Evolutionary conservation across 768 basidiomycete genomes (phyloP).

Genomic region (Sporobolomyces pararoseus): DNA sequence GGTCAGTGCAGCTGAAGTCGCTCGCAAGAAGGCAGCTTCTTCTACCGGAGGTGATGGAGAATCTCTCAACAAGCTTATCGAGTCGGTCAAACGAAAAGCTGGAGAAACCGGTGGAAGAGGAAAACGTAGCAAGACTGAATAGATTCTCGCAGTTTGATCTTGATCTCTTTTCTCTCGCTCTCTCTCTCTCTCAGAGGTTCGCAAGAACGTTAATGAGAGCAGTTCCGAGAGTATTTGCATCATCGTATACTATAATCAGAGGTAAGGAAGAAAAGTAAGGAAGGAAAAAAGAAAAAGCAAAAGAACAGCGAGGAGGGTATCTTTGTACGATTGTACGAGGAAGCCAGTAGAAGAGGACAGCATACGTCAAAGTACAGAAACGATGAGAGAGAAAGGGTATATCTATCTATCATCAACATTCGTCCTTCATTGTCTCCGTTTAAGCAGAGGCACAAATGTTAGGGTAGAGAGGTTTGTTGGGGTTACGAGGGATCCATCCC

Average conservation of each 20-base stretch:
- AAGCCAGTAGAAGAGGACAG: no score
- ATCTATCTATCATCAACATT: no score
- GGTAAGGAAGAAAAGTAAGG: neutral
- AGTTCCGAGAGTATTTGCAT: neutral
- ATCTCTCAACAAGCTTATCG: conserved; percentile 65
- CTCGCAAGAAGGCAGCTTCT: conserved; percentile 11
- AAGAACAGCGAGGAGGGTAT: no score
- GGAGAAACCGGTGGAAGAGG: conserved; percentile 49
- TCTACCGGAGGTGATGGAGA: conserved; percentile 45
- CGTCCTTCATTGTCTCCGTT: no score
- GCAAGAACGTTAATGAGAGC: neutral
- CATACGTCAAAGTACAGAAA: no score
- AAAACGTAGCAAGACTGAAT: conserved; percentile 36
- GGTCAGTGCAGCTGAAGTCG: conserved; percentile 45
- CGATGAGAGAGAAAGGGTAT: conserved; percentile 1
- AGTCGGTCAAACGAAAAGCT: conserved; percentile 77
- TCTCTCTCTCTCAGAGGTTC: neutral
- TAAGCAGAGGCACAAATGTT: conserved; percentile 1
- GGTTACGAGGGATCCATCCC: conserved; percentile 77
- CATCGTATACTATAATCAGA: no score
- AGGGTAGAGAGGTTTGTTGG: conserved; percentile 55
- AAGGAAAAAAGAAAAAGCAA: no score
- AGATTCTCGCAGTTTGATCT: neutral
- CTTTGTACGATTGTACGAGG: no score
- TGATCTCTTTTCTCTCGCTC: neutral